These are phyloP conservation scores for Filobasidium uniguttulatum DNA, from an alignment of 1,284 basidiomycete genomes.

Conservation along the genomic window DNA sequence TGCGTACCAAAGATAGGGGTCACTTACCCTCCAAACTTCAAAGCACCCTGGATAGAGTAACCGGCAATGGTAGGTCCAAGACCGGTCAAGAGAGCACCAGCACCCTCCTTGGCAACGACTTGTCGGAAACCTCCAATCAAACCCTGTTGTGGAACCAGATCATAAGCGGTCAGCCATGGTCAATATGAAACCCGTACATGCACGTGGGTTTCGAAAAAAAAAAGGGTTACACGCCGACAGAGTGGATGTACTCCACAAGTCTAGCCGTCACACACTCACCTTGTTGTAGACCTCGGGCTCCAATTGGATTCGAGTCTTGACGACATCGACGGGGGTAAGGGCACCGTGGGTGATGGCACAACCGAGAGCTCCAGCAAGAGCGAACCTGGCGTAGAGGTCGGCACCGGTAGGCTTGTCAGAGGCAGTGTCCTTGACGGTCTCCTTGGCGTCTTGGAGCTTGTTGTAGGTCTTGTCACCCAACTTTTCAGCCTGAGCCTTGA, in stretches of 20 bases:
- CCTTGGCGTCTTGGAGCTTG: conserved; percentile 31
- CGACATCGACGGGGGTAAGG: conserved; percentile 83
- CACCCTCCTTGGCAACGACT: conserved; percentile 68
- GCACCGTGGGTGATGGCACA: conserved; percentile 90
- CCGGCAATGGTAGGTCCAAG: conserved; percentile 82
- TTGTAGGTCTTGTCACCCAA: conserved; percentile 49
- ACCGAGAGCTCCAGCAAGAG: conserved; percentile 74
- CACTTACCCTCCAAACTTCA: conserved; percentile 76
- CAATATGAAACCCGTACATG: too few species aligned
- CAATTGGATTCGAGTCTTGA: conserved; percentile 97
- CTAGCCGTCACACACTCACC: conserved; percentile 26
- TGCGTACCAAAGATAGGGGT: background rate
- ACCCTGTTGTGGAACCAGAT: conserved; percentile 38
- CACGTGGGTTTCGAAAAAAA: background rate
- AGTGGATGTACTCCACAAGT: conserved; percentile 2
- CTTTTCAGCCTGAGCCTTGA: conserved; percentile 60
- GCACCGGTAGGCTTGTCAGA: conserved; percentile 33
- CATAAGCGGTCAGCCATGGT: too few species aligned
- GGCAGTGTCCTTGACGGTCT: conserved; percentile 26
- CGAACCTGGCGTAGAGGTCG: conserved; percentile 43
- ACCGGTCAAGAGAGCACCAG: conserved; percentile 80
- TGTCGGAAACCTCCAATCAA: conserved; percentile 58
- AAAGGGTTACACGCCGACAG: too few species aligned
- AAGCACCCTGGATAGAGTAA: conserved; percentile 89
- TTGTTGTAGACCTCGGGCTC: conserved; percentile 46